A percentile compares a stretch with the other conserved stretches of the same genome.
These are phyloP conservation scores for Tolypocladium amazonense DNA, from an alignment of 2,329 filamentous ascomycete species.

Conservation along the genomic window DNA sequence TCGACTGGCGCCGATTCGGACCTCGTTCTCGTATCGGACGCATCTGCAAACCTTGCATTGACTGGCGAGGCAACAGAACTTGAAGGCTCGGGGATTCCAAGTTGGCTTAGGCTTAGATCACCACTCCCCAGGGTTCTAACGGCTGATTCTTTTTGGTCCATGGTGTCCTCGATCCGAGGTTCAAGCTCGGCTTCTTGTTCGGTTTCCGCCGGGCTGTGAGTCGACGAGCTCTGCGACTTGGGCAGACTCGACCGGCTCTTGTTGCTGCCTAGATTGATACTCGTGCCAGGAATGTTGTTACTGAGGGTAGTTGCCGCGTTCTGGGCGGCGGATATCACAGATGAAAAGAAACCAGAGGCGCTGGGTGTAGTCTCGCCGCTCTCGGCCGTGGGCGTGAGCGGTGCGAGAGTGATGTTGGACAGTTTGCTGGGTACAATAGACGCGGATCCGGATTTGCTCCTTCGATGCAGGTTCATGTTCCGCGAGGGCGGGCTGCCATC, in stretches of 20 bases:
- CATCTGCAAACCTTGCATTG: conserved; percentile 42
- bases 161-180: conserved; percentile 17
- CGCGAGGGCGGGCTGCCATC: conserved; percentile 53
- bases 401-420: conserved; percentile 61
- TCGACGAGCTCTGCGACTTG: conserved; percentile 14
- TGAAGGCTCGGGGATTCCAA: conserved; percentile 62
- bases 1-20: conserved; percentile 52
- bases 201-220: conserved; percentile 20
- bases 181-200: conserved; percentile 26
- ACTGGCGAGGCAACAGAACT: conserved; percentile 45
- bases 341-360: conserved; percentile 77
- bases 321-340: conserved; percentile 84
- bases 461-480: conserved; percentile 61
- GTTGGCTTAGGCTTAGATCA: conserved; percentile 77
- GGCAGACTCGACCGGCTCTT: conserved; percentile 18
- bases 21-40: conserved; percentile 33
- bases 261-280: conserved; percentile 39
- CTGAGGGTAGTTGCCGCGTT: conserved; percentile 73
- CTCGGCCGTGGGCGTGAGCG: conserved; percentile 69
- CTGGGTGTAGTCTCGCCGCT: conserved; percentile 45
- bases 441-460: conserved; percentile 41
- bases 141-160: conserved; percentile 58
- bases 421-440: conserved; percentile 71
- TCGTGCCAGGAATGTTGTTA: conserved; percentile 61
- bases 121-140: conserved; percentile 84